Evolutionary conservation across 495 filamentous ascomycete genomes (phyloP).

Genomic region (Trichoderma orchidacearum): DNA sequence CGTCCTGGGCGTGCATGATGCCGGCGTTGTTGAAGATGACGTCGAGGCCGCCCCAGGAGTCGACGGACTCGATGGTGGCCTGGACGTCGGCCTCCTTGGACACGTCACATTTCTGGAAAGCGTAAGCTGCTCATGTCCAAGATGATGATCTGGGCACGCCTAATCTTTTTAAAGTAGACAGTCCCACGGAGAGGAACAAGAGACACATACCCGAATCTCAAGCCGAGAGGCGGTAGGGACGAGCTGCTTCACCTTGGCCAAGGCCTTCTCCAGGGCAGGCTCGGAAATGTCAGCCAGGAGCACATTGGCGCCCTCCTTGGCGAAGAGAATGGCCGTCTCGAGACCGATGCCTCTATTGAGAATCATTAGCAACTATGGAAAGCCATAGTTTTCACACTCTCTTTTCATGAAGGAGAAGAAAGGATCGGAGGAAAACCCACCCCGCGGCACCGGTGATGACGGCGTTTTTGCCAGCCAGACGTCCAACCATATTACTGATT

Average conservation of each 20-base stretch:
- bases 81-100: constrained; percentile 62
- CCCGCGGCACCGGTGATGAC: constrained; percentile 87
- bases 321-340: constrained; percentile 86
- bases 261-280: constrained; percentile 54
- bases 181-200: background rate
- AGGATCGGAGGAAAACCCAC: constrained; percentile 35
- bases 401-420: background rate
- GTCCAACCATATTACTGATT: constrained; percentile 27
- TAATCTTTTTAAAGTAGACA: too few species aligned
- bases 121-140: background rate
- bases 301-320: constrained; percentile 76
- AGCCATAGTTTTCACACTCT: background rate
- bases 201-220: constrained; percentile 35
- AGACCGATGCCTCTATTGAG: constrained; percentile 75
- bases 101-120: constrained; percentile 39
- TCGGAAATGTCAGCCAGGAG: constrained; percentile 75
- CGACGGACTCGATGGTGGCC: constrained; percentile 54
- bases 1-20: constrained; percentile 89
- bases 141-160: too few species aligned
- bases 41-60: constrained; percentile 84
- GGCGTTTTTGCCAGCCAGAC: constrained; percentile 83
- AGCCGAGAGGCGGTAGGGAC: constrained; percentile 48
- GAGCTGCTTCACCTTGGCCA: constrained; percentile 55
- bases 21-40: constrained; percentile 98
- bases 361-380: too few species aligned